phyloP scores from a whole-genome alignment of 345 rosid genomes.

The Orychophragmus violaceus region DNA sequence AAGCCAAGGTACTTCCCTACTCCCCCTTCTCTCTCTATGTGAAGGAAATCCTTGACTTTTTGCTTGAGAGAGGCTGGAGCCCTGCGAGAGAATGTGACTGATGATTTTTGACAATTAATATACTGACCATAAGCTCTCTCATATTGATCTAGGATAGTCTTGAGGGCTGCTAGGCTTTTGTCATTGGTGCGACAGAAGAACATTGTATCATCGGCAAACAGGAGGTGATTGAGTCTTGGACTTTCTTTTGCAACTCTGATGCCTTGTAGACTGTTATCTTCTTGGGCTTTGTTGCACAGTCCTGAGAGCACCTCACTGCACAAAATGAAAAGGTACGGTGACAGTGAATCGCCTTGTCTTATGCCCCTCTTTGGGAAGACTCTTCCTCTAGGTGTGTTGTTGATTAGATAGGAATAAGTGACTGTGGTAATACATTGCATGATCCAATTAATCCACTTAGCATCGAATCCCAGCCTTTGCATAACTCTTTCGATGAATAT shows the following conservation, averaged over 20 bases:
- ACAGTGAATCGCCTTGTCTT: not conserved
- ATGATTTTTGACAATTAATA: not conserved
- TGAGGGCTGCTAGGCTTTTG: not conserved
- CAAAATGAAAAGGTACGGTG: not conserved
- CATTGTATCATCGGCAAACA: not conserved
- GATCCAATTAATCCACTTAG: not conserved
- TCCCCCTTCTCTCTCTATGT: not conserved
- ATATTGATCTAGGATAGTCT: not conserved
- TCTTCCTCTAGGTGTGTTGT: not conserved
- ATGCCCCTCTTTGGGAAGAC: not conserved
- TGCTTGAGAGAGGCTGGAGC: not conserved
- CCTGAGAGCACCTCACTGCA: not conserved
- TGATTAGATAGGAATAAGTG: not conserved
- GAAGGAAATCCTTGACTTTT: not conserved
- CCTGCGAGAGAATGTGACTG: not conserved
- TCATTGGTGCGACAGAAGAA: not conserved
- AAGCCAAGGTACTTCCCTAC: not conserved
- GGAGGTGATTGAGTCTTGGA: not conserved
- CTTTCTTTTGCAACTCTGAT: not conserved
- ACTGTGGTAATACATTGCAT: not conserved
- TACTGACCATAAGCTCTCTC: not conserved
- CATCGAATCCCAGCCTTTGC: not conserved
- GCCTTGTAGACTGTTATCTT: not conserved
- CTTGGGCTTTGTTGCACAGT: not conserved
- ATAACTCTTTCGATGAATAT: not conserved